phyloP scores from a whole-genome alignment of 495 filamentous ascomycete genomes.

The Chaetomium tenue region DNA sequence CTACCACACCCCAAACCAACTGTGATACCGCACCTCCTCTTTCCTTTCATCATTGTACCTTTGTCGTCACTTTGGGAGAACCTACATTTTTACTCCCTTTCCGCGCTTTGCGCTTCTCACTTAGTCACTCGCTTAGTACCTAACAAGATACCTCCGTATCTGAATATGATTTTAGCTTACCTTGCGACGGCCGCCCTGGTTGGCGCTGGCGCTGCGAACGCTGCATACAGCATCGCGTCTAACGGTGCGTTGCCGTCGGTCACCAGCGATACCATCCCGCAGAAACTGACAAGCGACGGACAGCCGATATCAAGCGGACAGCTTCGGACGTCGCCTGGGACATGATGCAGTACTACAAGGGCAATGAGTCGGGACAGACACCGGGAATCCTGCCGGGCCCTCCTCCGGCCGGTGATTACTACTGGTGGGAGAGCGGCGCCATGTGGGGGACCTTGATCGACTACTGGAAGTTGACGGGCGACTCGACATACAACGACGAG shows the following conservation, averaged over 20 bases:
- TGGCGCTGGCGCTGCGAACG: slow-evolving; percentile 24
- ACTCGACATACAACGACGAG: slow-evolving; percentile 65
- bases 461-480: slow-evolving; percentile 76
- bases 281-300: not conserved
- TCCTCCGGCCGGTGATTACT: slow-evolving; percentile 52
- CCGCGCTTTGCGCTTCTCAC: slow-evolving; percentile 9
- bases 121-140: slow-evolving; percentile 21
- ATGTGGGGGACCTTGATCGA: slow-evolving; percentile 74
- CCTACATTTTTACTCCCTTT: not conserved
- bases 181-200: slow-evolving; percentile 25
- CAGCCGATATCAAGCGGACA: slow-evolving; percentile 36
- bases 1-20: not conserved
- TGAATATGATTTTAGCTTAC: slow-evolving; percentile 28
- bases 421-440: slow-evolving; percentile 70
- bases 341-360: slow-evolving; percentile 64
- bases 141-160: too few relatives aligned
- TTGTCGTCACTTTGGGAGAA: not conserved
- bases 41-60: not conserved
- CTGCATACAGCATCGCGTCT: slow-evolving; percentile 33
- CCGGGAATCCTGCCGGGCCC: slow-evolving; percentile 63
- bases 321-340: slow-evolving; percentile 50
- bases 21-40: not conserved
- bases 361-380: slow-evolving; percentile 58
- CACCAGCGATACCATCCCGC: not conserved
- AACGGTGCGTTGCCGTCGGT: slow-evolving; percentile 21